Percentiles rank a stretch among this genome's conserved stretches.
phyloP scores from a whole-genome alignment of 108 stramenopile species.

The Nitzschia palea region DNA sequence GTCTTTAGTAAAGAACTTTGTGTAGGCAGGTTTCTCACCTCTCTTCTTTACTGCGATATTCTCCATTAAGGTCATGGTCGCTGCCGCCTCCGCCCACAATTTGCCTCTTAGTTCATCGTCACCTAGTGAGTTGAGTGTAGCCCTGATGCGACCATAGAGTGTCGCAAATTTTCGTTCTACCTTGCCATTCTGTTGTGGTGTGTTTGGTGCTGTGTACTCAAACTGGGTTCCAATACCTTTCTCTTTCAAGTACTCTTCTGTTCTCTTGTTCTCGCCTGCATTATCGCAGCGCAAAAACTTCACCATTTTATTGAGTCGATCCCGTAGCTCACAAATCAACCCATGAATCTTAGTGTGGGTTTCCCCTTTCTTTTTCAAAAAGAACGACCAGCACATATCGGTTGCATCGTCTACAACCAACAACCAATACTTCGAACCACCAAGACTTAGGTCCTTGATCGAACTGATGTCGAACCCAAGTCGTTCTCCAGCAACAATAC shows the following conservation, averaged over 20 bases:
- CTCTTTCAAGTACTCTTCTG: neutral
- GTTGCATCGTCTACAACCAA: slow-evolving; percentile 24
- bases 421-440: slow-evolving; percentile 7
- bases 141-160: neutral
- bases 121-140: neutral
- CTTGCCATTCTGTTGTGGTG: slow-evolving; percentile 8
- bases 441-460: neutral
- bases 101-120: neutral
- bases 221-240: neutral
- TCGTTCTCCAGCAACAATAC: neutral
- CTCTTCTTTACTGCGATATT: neutral
- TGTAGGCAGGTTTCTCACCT: neutral
- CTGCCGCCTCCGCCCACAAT: neutral
- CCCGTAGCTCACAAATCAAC: neutral
- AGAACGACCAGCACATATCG: neutral
- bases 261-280: neutral
- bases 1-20: neutral
- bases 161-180: slow-evolving; percentile 16
- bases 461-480: neutral
- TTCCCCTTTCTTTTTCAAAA: slow-evolving; percentile 13
- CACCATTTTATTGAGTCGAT: neutral
- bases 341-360: neutral
- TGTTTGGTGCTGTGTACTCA: slow-evolving; percentile 7
- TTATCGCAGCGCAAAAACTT: neutral
- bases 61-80: neutral